These are phyloP conservation scores for Mycosphaerelloides madeirae DNA, from an alignment of 2,329 filamentous ascomycete species.

Conservation along the genomic window DNA sequence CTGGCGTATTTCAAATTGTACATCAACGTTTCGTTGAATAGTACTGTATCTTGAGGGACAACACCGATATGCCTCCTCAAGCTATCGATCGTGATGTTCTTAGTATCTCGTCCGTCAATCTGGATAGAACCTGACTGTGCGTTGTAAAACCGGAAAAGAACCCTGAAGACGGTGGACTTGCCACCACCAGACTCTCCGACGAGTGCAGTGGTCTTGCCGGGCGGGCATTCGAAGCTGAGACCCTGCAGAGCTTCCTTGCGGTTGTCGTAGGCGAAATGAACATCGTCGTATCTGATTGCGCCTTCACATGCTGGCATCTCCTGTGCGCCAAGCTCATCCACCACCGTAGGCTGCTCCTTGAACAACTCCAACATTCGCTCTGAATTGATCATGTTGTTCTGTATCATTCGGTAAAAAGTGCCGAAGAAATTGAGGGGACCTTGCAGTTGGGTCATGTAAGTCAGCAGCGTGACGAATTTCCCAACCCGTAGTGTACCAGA, in stretches of 20 bases:
- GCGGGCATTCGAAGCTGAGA: conserved; percentile 76
- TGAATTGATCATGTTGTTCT: conserved; percentile 95
- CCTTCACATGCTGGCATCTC: conserved; percentile 67
- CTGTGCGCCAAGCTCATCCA: conserved; percentile 65
- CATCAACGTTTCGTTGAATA: conserved; percentile 93
- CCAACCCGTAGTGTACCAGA: conserved; percentile 58
- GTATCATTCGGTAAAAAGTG: conserved; percentile 91
- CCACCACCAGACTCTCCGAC: conserved; percentile 96
- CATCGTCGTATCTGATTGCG: conserved; percentile 79
- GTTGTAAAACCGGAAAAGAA: conserved; percentile 97
- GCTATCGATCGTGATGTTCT: conserved; percentile 81
- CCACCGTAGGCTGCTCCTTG: conserved; percentile 88
- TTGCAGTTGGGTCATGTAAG: conserved; percentile 70
- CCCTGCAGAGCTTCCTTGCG: conserved; percentile 80
- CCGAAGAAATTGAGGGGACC: conserved; percentile 72
- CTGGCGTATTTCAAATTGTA: conserved; percentile 92
- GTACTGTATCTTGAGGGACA: conserved; percentile 90
- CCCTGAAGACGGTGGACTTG: conserved; percentile 92
- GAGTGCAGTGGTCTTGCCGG: conserved; percentile 90
- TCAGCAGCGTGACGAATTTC: conserved; percentile 65
- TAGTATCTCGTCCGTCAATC: conserved; percentile 78
- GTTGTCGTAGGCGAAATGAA: conserved; percentile 84
- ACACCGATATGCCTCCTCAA: conserved; percentile 87
- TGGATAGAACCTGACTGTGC: conserved; percentile 72
- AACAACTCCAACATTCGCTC: conserved; percentile 93